Percentiles rank a stretch among this genome's conserved stretches.
Conservation (phyloP, 1,139 yeast genomes). For the Sugiyamaella neomexicana region DNA sequence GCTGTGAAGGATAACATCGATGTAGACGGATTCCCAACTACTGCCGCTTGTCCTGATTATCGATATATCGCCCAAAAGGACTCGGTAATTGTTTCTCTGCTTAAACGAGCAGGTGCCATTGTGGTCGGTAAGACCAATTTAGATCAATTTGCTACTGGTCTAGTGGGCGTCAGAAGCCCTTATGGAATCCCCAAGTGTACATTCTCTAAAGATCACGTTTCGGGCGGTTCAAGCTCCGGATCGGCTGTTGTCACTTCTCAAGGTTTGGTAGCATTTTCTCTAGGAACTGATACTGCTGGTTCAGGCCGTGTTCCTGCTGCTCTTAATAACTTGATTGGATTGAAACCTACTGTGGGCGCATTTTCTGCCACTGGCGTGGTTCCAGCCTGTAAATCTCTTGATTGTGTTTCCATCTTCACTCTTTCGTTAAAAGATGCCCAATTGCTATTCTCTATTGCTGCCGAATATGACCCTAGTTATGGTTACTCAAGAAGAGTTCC, state of each 20-base stretch:
- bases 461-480: conserved; percentile 72
- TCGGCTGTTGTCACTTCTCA: conserved; percentile 86
- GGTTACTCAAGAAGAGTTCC: conserved; percentile 81
- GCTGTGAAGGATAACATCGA: conserved; percentile 96
- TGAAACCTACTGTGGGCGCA: conserved; percentile 88
- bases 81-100: conserved; percentile 66
- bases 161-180: conserved; percentile 93
- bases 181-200: conserved; percentile 85
- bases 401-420: conserved; percentile 85
- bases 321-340: conserved; percentile 82
- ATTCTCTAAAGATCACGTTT: conserved; percentile 70
- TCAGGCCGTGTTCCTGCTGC: conserved; percentile 99
- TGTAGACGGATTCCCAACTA: conserved; percentile 75
- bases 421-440: conserved; percentile 82
- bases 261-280: conserved; percentile 82
- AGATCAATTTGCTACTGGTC: conserved; percentile 96
- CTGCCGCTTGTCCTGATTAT: conserved; percentile 93
- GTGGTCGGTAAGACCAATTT: conserved; percentile 88
- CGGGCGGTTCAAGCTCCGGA: conserved; percentile 97
- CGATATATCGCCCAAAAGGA: conserved; percentile 66
- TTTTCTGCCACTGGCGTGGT: conserved; percentile 86
- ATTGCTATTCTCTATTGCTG: conserved; percentile 64
- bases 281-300: conserved; percentile 99
- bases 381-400: conserved; percentile 95
- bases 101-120: conserved; percentile 85